Percentiles rank a stretch among this genome's conserved stretches.
Evolutionary conservation across 495 filamentous ascomycete species (phyloP).

Genomic region (Neurospora terricola): DNA sequence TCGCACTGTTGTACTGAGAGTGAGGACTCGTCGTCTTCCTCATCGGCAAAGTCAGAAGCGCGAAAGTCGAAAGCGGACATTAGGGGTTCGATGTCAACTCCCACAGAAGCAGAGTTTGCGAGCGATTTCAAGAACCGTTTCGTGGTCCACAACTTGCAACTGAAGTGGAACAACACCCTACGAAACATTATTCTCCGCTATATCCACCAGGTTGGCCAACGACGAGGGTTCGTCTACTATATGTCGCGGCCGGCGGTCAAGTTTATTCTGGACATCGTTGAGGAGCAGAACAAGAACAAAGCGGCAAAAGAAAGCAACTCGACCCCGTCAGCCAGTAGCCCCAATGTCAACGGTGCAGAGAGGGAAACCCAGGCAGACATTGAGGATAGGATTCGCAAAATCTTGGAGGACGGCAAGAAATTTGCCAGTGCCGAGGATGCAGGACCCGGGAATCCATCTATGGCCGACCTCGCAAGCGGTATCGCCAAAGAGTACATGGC

Average conservation of each 20-base stretch:
- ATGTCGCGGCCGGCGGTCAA: conserved; percentile 92
- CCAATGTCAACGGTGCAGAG: conserved; percentile 29
- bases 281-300: conserved; percentile 72
- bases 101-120: conserved; percentile 55
- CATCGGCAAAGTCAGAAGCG: not conserved
- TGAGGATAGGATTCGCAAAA: conserved; percentile 76
- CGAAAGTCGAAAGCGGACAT: conserved; percentile 14
- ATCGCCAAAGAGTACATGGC: conserved; percentile 86
- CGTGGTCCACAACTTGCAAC: conserved; percentile 90
- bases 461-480: conserved; percentile 57
- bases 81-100: conserved; percentile 28
- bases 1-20: conserved; percentile 8
- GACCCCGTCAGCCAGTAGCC: conserved; percentile 27
- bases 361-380: conserved; percentile 55
- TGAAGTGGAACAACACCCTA: conserved; percentile 96
- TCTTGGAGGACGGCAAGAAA: conserved; percentile 74
- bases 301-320: conserved; percentile 28
- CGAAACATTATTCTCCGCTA: conserved; percentile 95
- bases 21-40: conserved; percentile 3
- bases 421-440: conserved; percentile 67
- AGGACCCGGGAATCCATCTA: conserved; percentile 24
- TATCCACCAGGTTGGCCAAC: conserved; percentile 92
- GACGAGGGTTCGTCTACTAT: conserved; percentile 95
- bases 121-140: conserved; percentile 98
- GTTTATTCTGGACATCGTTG: conserved; percentile 94